Evolutionary conservation across 768 basidiomycete species (phyloP).

Genomic region (Strobilomyces confusus): DNA sequence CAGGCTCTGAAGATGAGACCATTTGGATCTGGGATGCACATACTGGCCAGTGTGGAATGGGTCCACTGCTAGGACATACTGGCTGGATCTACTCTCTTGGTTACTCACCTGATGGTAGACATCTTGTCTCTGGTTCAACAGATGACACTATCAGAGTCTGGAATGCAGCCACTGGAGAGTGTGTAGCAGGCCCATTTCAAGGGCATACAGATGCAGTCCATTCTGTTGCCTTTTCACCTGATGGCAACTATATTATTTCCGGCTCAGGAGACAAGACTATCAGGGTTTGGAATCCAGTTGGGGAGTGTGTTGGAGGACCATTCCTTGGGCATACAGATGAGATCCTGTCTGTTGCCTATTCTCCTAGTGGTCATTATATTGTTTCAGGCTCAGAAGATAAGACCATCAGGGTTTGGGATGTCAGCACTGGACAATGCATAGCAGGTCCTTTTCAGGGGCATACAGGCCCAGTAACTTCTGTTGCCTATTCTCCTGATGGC

Average conservation of each 20-base stretch:
- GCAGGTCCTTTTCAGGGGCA: slow-evolving; percentile 17
- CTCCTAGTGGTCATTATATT: slow-evolving; percentile 16
- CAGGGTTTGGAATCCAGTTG: slow-evolving; percentile 17
- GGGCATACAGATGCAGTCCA: slow-evolving; percentile 17
- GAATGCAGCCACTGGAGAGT: slow-evolving; percentile 12
- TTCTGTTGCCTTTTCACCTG: slow-evolving; percentile 22
- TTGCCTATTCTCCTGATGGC: slow-evolving; percentile 19
- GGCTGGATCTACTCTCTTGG: slow-evolving; percentile 11
- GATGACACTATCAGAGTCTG: slow-evolving; percentile 25
- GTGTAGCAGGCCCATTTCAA: slow-evolving; percentile 16
- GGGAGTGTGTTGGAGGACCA: slow-evolving; percentile 19
- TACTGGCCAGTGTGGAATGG: slow-evolving; percentile 6
- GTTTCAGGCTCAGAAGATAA: slow-evolving; percentile 17
- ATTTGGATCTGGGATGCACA: slow-evolving; percentile 11
- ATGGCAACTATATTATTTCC: slow-evolving; percentile 20
- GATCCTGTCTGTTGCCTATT: slow-evolving; percentile 14
- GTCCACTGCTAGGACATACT: slow-evolving; percentile 5
- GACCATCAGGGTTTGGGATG: slow-evolving; percentile 18
- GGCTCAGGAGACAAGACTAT: slow-evolving; percentile 24
- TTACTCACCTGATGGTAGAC: slow-evolving; percentile 28
- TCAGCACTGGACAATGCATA: slow-evolving; percentile 11
- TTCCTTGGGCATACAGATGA: slow-evolving; percentile 16
- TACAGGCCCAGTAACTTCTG: neutral
- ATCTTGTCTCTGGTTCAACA: slow-evolving; percentile 17
- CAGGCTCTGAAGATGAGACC: slow-evolving; percentile 3